Evolutionary conservation across 2,329 filamentous ascomycete species (phyloP).

Genomic region (Zymoseptoria ardabiliae): DNA sequence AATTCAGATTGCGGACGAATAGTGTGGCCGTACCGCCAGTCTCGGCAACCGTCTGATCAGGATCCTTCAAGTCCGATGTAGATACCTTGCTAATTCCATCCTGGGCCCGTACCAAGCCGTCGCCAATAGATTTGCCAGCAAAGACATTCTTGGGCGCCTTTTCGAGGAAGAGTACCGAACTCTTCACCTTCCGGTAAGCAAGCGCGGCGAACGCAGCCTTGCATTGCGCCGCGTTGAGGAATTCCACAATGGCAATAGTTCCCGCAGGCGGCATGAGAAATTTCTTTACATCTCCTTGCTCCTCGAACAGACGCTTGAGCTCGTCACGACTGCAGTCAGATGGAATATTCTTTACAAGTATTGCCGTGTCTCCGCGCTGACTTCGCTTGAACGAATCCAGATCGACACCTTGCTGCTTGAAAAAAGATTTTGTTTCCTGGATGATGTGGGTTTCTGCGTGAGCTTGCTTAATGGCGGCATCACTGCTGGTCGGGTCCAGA

Average conservation of each 20-base stretch:
- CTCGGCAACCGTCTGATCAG: slow-evolving; percentile 47
- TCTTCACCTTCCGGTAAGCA: slow-evolving; percentile 84
- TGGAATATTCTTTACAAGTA: slow-evolving; percentile 92
- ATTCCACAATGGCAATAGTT: slow-evolving; percentile 90
- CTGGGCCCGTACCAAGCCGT: slow-evolving; percentile 25
- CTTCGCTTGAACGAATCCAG: slow-evolving; percentile 82
- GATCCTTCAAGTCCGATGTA: slow-evolving; percentile 60
- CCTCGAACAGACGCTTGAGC: slow-evolving; percentile 71
- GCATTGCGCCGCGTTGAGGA: slow-evolving; percentile 68
- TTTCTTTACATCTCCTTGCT: slow-evolving; percentile 71
- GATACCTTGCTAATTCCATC: slow-evolving; percentile 51
- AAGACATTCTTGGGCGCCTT: slow-evolving; percentile 86
- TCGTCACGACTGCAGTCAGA: slow-evolving; percentile 75
- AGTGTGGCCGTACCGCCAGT: slow-evolving; percentile 59
- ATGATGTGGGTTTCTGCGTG: slow-evolving; percentile 95
- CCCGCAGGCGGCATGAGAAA: slow-evolving; percentile 89
- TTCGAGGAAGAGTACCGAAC: slow-evolving; percentile 85
- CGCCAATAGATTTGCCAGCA: slow-evolving; percentile 22
- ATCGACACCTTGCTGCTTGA: slow-evolving; percentile 79
- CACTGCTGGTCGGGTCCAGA: slow-evolving; percentile 88
- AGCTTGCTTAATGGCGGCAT: slow-evolving; percentile 92
- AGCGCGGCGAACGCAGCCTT: slow-evolving; percentile 76
- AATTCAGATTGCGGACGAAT: slow-evolving; percentile 91
- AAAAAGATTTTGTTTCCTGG: slow-evolving; percentile 91
- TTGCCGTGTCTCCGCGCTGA: slow-evolving; percentile 75